Conservation (phyloP, 2,329 filamentous ascomycete species). For the Fusarium proliferatum region DNA sequence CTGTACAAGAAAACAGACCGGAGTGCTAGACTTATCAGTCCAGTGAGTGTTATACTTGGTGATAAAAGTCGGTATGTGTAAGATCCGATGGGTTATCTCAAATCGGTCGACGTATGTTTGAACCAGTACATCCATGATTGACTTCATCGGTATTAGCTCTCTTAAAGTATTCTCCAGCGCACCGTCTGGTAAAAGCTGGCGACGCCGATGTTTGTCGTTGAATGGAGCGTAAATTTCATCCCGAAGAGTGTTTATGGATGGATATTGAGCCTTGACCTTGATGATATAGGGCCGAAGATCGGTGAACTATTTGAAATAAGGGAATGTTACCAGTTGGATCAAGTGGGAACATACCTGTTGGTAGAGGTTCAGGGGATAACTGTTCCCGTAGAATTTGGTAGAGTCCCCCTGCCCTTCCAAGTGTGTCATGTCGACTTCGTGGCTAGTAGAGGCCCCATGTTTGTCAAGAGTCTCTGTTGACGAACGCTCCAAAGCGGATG, state of each 20-base stretch:
- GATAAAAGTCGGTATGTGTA: neutral
- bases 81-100: neutral
- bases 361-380: neutral
- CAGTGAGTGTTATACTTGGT: neutral
- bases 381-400: neutral
- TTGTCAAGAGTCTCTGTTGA: neutral
- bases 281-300: neutral
- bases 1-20: neutral
- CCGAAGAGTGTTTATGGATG: neutral
- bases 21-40: neutral
- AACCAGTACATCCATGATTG: neutral
- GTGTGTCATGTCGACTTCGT: neutral
- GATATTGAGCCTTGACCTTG: neutral
- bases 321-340: fast-evolving
- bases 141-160: neutral
- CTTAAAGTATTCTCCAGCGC: neutral
- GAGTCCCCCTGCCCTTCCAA: neutral
- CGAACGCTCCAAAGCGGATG: fast-evolving
- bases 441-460: fast-evolving
- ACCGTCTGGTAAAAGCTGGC: neutral
- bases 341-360: neutral
- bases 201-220: neutral
- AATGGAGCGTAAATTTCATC: neutral
- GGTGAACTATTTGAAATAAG: neutral
- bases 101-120: neutral